Evolutionary conservation across 352 stramenopile genomes (phyloP).

Genomic region (Halophytophthora batemanensis): DNA sequence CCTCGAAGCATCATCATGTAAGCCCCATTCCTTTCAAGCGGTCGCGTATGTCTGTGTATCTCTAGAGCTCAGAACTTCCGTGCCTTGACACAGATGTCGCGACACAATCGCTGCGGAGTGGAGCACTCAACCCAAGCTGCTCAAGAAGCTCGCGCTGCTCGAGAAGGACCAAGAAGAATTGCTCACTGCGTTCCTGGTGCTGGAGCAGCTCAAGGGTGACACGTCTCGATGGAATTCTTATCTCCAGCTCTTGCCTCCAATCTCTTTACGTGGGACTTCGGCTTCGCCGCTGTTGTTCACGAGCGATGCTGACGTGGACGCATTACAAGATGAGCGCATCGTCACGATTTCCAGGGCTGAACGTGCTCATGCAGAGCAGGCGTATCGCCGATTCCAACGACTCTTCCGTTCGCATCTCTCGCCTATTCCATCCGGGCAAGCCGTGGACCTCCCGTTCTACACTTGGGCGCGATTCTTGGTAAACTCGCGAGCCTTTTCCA

Average conservation of each 20-base stretch:
- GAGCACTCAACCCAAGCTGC: slow-evolving; percentile 17
- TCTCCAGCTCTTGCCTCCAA: slow-evolving; percentile 39
- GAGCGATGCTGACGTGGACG: slow-evolving; percentile 19
- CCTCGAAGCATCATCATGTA: slow-evolving; percentile 46
- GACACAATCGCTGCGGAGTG: slow-evolving; percentile 35
- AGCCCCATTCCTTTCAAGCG: not conserved
- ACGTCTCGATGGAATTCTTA: slow-evolving; percentile 55
- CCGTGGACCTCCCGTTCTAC: slow-evolving; percentile 23
- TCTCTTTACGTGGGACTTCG: slow-evolving; percentile 7
- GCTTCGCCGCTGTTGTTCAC: slow-evolving; percentile 43
- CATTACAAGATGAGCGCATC: slow-evolving; percentile 51
- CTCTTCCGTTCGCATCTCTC: slow-evolving; percentile 32
- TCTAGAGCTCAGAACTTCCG: slow-evolving; percentile 3
- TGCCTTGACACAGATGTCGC: slow-evolving; percentile 19
- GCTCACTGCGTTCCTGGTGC: slow-evolving; percentile 58
- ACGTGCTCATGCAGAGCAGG: slow-evolving; percentile 19
- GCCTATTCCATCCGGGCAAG: not conserved
- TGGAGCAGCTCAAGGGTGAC: slow-evolving; percentile 39
- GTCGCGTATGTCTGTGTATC: not conserved
- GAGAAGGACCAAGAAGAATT: slow-evolving; percentile 40
- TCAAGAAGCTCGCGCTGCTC: slow-evolving; percentile 36
- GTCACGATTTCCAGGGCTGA: slow-evolving; percentile 26
- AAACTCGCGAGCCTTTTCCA: slow-evolving; percentile 77
- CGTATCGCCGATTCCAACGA: slow-evolving; percentile 39
- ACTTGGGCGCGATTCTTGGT: slow-evolving; percentile 55